Percentiles rank a stretch among this genome's conserved stretches.
phyloP scores from a whole-genome alignment of 179 eudicot genomes.

The Corrigiola litoralis region DNA sequence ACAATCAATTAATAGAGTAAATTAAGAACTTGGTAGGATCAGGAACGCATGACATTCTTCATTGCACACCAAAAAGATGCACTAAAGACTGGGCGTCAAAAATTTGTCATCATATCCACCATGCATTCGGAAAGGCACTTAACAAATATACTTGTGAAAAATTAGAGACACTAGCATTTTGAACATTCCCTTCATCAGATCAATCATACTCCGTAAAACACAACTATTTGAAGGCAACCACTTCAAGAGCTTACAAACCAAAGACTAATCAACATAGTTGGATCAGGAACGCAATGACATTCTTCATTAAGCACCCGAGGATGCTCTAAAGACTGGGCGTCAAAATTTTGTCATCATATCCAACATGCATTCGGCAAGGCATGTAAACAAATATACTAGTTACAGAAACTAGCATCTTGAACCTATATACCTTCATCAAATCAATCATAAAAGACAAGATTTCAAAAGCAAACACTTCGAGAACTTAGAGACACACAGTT shows the following conservation, averaged over 20 bases:
- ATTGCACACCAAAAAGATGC: background rate
- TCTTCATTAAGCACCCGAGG: conserved; percentile 10
- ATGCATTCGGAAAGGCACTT: background rate
- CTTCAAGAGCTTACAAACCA: too few species aligned
- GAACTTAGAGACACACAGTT: too few species aligned
- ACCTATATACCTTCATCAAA: too few species aligned
- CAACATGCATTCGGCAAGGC: background rate
- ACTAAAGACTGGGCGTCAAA: conserved; percentile 28
- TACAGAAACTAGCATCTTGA: too few species aligned
- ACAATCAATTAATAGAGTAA: background rate
- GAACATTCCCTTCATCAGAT: too few species aligned
- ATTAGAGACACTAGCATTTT: too few species aligned
- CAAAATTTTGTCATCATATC: conserved; percentile 17
- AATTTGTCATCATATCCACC: conserved; percentile 12
- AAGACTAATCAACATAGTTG: background rate
- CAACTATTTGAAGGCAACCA: too few species aligned
- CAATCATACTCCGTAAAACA: too few species aligned
- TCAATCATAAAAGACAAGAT: too few species aligned
- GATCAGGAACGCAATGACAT: conserved; percentile 23
- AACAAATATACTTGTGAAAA: too few species aligned
- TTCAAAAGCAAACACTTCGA: too few species aligned
- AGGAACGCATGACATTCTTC: conserved; percentile 22
- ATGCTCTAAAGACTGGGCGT: conserved; percentile 24
- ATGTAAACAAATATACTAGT: too few species aligned
- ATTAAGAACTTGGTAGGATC: background rate